A percentile compares a stretch with the other conserved stretches of the same genome.
These are phyloP conservation scores for Kuraishia piskuri DNA, from an alignment of 805 yeast genomes.

Conservation along the genomic window DNA sequence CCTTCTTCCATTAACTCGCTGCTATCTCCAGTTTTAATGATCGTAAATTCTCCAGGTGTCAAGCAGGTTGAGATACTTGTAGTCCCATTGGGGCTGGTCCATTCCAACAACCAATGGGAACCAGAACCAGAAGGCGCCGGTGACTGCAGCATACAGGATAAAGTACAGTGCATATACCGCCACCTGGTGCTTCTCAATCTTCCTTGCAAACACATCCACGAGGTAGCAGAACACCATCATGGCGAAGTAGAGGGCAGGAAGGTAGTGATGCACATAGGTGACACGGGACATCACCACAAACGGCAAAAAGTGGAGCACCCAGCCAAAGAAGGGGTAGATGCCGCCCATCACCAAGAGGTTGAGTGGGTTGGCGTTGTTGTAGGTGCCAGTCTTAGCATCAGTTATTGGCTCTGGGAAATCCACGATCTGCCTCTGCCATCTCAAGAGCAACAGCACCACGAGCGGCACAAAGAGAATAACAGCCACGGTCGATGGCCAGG, in stretches of 20 bases:
- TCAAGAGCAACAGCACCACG: slow-evolving; percentile 34
- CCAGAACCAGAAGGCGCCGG: slow-evolving; percentile 51
- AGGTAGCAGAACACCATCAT: slow-evolving; percentile 64
- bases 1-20: too few species aligned
- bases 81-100: slow-evolving; percentile 45
- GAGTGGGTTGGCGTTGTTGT: slow-evolving; percentile 4
- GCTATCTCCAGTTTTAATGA: background rate
- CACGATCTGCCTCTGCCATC: slow-evolving; percentile 77
- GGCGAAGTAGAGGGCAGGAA: slow-evolving; percentile 94
- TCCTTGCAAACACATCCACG: slow-evolving; percentile 30
- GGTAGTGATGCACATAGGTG: slow-evolving; percentile 91
- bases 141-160: slow-evolving; percentile 38
- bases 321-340: slow-evolving; percentile 78
- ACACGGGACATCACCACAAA: slow-evolving; percentile 93
- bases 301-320: slow-evolving; percentile 85
- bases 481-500: slow-evolving; percentile 53
- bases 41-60: slow-evolving; percentile 42
- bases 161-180: slow-evolving; percentile 29
- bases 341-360: slow-evolving; percentile 51
- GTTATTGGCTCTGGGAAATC: slow-evolving; percentile 40
- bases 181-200: slow-evolving; percentile 11
- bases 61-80: slow-evolving; percentile 43
- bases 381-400: background rate
- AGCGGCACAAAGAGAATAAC: slow-evolving; percentile 37
- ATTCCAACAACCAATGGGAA: slow-evolving; percentile 77